These are phyloP conservation scores for Solanum infundibuliforme DNA, from an alignment of 257 asterid species.

Conservation along the genomic window DNA sequence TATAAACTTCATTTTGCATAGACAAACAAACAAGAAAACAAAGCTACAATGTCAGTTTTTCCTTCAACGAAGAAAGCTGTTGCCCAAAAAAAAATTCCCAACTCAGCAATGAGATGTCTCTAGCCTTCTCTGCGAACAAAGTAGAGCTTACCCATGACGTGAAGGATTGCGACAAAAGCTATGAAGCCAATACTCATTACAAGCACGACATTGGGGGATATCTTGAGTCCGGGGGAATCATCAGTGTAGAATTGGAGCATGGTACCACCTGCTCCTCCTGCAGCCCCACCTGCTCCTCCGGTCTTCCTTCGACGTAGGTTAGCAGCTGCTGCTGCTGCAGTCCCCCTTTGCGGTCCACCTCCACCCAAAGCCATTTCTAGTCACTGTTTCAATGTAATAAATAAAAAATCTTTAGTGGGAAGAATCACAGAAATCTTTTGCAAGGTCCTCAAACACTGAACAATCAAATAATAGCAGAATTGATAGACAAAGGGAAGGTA, in stretches of 20 bases:
- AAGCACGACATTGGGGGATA: slow-evolving; percentile 11
- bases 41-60: neutral
- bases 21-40: neutral
- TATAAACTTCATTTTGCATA: neutral
- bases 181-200: slow-evolving; percentile 15
- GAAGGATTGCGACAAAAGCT: slow-evolving; percentile 6
- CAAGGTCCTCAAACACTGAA: neutral
- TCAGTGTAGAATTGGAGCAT: slow-evolving; percentile 19
- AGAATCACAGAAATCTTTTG: neutral
- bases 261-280: slow-evolving; percentile 3
- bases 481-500: neutral
- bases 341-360: slow-evolving; percentile 3
- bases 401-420: neutral
- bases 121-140: slow-evolving; percentile 1
- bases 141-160: slow-evolving; percentile 14
- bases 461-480: neutral
- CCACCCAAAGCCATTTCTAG: slow-evolving; percentile 7
- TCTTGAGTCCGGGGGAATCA: slow-evolving; percentile 10
- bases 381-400: neutral
- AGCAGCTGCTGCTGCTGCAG: slow-evolving; percentile 3
- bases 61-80: neutral
- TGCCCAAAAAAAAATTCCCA: neutral
- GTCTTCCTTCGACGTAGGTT: slow-evolving; percentile 7
- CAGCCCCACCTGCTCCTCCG: neutral
- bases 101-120: neutral